Percentiles rank a stretch among this genome's conserved stretches.
Evolutionary conservation across 768 basidiomycete species (phyloP).

Genomic region (Fomitopsis serialis): DNA sequence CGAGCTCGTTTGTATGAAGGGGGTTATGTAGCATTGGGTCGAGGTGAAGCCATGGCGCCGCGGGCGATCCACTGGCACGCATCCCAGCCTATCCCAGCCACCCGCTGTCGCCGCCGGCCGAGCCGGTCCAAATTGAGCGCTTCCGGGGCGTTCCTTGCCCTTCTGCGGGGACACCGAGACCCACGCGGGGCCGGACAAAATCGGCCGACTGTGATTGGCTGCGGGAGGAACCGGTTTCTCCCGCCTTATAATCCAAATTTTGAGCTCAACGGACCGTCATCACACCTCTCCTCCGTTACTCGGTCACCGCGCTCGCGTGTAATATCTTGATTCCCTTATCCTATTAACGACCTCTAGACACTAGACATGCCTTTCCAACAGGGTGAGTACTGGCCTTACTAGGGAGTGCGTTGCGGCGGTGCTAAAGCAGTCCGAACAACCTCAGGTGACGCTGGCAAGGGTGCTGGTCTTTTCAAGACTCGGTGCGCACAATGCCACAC

Average conservation of each 20-base stretch:
- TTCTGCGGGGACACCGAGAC: neutral
- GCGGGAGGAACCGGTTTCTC: slow-evolving; percentile 21
- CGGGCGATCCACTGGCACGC: too few species aligned
- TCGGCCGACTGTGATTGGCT: slow-evolving; percentile 19
- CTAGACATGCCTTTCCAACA: slow-evolving; percentile 38
- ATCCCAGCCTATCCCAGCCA: too few species aligned
- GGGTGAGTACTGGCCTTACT: slow-evolving; percentile 27
- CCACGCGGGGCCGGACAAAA: slow-evolving; percentile 11
- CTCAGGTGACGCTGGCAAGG: slow-evolving; percentile 81
- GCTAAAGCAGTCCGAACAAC: neutral
- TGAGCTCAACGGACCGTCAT: slow-evolving; percentile 10
- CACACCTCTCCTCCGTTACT: slow-evolving; percentile 8
- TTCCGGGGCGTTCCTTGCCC: neutral
- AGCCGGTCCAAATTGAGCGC: neutral
- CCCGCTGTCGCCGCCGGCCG: neutral
- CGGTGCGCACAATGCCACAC: slow-evolving; percentile 96
- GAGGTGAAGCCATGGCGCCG: too few species aligned
- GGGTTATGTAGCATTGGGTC: too few species aligned
- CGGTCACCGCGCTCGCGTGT: slow-evolving; percentile 5
- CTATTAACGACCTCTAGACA: slow-evolving; percentile 21
- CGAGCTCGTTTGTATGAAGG: too few species aligned
- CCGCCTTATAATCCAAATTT: slow-evolving; percentile 20
- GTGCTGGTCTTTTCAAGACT: slow-evolving; percentile 94
- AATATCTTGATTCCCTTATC: slow-evolving; percentile 15
- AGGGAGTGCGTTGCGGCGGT: neutral